These are phyloP conservation scores for Metschnikowia arizonensis DNA, from an alignment of 805 yeast genomes.

Conservation along the genomic window DNA sequence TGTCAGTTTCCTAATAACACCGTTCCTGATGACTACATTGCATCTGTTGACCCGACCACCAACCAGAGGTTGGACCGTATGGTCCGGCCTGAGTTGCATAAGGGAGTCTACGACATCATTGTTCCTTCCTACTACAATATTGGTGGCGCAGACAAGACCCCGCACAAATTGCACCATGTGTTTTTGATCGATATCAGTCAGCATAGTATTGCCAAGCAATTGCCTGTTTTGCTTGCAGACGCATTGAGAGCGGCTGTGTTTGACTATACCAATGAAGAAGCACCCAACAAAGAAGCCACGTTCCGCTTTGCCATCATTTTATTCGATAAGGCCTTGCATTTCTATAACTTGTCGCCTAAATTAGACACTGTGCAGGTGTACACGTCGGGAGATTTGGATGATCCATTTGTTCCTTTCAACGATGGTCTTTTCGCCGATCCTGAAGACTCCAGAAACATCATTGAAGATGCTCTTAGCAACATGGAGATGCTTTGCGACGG, in stretches of 20 bases:
- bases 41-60: slow-evolving; percentile 53
- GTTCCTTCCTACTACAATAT: slow-evolving; percentile 73
- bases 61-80: slow-evolving; percentile 62
- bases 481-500: slow-evolving; percentile 46
- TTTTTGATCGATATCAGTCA: slow-evolving; percentile 68
- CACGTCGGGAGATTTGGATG: slow-evolving; percentile 65
- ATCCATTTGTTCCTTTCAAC: slow-evolving; percentile 76
- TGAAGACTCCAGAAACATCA: slow-evolving; percentile 53
- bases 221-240: slow-evolving; percentile 62
- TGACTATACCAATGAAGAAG: slow-evolving; percentile 21
- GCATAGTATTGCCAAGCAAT: slow-evolving; percentile 53
- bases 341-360: slow-evolving; percentile 60
- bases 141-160: slow-evolving; percentile 30
- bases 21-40: slow-evolving; percentile 62
- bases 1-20: slow-evolving; percentile 70
- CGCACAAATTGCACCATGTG: slow-evolving; percentile 56
- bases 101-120: slow-evolving; percentile 79
- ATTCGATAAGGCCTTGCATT: slow-evolving; percentile 67
- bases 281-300: background rate
- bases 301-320: slow-evolving; percentile 60
- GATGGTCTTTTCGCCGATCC: slow-evolving; percentile 82
- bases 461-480: slow-evolving; percentile 63
- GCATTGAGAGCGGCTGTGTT: slow-evolving; percentile 59
- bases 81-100: slow-evolving; percentile 68
- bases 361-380: slow-evolving; percentile 55